Evolutionary conservation across 352 stramenopile species (phyloP), one percentile per base, ranked within the genome.

Genomic region (Phytopythium ostracodes): DNA sequence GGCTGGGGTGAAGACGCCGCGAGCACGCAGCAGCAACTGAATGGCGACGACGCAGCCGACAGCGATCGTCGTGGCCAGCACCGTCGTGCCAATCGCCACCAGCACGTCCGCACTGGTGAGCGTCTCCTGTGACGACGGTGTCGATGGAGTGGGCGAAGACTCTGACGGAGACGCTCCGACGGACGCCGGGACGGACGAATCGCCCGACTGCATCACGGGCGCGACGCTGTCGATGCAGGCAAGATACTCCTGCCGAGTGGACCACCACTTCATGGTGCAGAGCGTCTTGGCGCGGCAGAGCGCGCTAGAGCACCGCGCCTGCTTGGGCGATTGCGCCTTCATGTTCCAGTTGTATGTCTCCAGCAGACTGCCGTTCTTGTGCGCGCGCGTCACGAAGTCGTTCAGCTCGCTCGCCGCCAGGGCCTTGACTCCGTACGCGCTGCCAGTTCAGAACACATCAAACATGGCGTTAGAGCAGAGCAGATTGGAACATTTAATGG

Each of bases 201-300:
- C 47, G 24, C 10, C 50, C 42, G 25, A 31, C 58, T 44, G 52
- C 22, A 55, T 43, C 33, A 65, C 60, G 25, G 55, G 51, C 57
- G 63, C 58, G 15, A 65, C 55, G 44, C 66, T 73, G 38, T 77
- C 67, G 15, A 92, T 66, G 59, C 87, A 96, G 7, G 79, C 78
- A 31, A 87, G 67, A 68, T 73, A 91, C 67, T 94, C 76, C 14
- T 64, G 68, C 53, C 81, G 78, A 0, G 83, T 92, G n/a, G 77
- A 83, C 81, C 85, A 94, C 87, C 87, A 96, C 67, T 88, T 90
- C 18, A 93, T 66, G 31, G 87, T 88, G 52, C 87, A 96, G 35
- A 93, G 59, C 27, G 80, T 86, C 52, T 87, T 81, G 8, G 77
- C 84, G 44, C 78, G 73, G 58, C 87, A 96, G 7, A 64, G 20